Evolutionary conservation across 2,329 filamentous ascomycete genomes (phyloP).

Genomic region (Colletotrichum viniferum): DNA sequence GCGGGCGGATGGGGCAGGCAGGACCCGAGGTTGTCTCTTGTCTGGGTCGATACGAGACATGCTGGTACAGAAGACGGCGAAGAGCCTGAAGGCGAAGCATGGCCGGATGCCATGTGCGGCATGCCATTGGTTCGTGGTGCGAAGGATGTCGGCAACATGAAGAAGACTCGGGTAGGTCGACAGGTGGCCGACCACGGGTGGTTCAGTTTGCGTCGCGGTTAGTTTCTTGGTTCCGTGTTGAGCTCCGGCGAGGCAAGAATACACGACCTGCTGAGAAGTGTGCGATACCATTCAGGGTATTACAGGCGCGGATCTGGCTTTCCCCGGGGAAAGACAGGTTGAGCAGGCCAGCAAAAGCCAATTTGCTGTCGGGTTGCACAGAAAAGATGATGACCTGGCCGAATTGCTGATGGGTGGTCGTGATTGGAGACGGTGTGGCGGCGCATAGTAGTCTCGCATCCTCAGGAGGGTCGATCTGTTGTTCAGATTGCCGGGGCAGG

Average conservation of each 20-base stretch:
- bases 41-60: constrained; percentile 9
- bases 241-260: constrained; percentile 3
- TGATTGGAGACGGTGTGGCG: background rate
- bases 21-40: background rate
- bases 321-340: background rate
- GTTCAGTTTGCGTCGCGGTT: background rate
- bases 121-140: background rate
- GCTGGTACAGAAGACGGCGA: background rate
- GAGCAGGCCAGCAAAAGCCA: background rate
- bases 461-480: background rate
- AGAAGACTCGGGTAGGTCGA: background rate
- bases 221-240: background rate
- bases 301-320: constrained; percentile 3
- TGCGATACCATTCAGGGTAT: background rate
- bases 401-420: background rate
- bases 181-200: background rate
- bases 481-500: background rate
- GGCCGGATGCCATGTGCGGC: background rate
- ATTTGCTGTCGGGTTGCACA: constrained; percentile 1
- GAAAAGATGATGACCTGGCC: background rate
- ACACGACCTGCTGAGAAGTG: background rate
- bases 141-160: background rate
- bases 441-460: background rate
- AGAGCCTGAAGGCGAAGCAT: background rate
- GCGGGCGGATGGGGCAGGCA: background rate